Conservation (phyloP, 306 rosid species). For the Gleditsia sinensis region DNA sequence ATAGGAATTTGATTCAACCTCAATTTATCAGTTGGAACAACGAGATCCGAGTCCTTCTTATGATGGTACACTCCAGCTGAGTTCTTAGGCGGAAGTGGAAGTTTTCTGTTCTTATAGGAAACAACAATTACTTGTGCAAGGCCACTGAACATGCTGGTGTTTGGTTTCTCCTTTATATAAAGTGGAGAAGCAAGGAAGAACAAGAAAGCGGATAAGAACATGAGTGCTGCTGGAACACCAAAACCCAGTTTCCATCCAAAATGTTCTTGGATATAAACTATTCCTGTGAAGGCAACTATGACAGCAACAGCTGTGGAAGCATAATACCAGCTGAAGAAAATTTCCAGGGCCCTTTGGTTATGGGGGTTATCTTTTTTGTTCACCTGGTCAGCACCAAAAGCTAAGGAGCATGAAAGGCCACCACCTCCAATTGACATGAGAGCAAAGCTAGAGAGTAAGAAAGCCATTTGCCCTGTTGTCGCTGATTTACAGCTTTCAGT, state of each 20-base stretch:
- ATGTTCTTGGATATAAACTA: slow-evolving; percentile 65
- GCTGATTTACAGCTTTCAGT: slow-evolving; percentile 47
- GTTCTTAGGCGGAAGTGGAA: slow-evolving; percentile 36
- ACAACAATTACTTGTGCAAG: slow-evolving; percentile 52
- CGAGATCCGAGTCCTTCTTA: slow-evolving; percentile 41
- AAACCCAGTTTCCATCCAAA: slow-evolving; percentile 71
- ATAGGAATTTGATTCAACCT: slow-evolving; percentile 44
- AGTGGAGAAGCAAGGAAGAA: slow-evolving; percentile 62
- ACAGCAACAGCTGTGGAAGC: slow-evolving; percentile 52
- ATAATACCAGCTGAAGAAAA: slow-evolving; percentile 66
- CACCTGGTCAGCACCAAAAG: slow-evolving; percentile 78
- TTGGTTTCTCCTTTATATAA: slow-evolving; percentile 50
- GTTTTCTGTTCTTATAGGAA: slow-evolving; percentile 55
- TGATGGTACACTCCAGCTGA: slow-evolving; percentile 45
- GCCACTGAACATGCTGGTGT: slow-evolving; percentile 56
- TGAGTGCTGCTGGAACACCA: slow-evolving; percentile 64
- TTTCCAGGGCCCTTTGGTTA: slow-evolving; percentile 53
- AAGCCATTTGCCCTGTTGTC: slow-evolving; percentile 45
- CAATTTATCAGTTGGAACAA: slow-evolving; percentile 57
- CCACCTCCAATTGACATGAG: slow-evolving; percentile 69
- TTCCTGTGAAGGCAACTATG: slow-evolving; percentile 53
- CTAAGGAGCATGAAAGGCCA: slow-evolving; percentile 65
- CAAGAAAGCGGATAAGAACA: slow-evolving; percentile 46
- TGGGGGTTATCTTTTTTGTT: slow-evolving; percentile 52
- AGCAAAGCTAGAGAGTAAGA: slow-evolving; percentile 44